These are phyloP conservation scores for Paramecium tetraurelia DNA, from an alignment of 73 alveolate genomes.

Conservation along the genomic window DNA sequence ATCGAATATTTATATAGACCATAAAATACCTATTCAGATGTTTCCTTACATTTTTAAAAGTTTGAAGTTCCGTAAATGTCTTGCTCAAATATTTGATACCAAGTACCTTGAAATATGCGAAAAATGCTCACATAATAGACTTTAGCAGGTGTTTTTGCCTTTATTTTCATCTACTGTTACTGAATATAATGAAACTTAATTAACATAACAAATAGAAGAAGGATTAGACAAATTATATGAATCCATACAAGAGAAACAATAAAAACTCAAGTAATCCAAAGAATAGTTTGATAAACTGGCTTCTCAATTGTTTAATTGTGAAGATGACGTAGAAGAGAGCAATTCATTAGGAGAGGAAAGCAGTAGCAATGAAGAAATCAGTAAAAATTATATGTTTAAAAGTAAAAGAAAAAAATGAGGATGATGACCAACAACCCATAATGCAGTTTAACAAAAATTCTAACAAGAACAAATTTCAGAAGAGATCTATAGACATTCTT, in stretches of 20 bases:
- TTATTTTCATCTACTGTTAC: background rate
- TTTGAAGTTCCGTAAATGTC: slow-evolving; percentile 4
- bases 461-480: slow-evolving; percentile 8
- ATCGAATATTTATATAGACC: background rate
- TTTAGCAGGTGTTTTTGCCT: background rate
- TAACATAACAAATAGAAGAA: background rate
- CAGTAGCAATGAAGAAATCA: slow-evolving; percentile 16
- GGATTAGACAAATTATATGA: slow-evolving; percentile 29
- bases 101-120: slow-evolving; percentile 44
- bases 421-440: background rate
- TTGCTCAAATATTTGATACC: slow-evolving; percentile 28
- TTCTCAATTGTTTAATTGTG: background rate
- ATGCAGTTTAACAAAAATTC: slow-evolving; percentile 45
- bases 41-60: slow-evolving; percentile 12
- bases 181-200: background rate
- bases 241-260: background rate
- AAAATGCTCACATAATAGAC: background rate
- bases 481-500: slow-evolving; percentile 32
- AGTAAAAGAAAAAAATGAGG: background rate
- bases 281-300: slow-evolving; percentile 34
- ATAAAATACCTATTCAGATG: background rate
- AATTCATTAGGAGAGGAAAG: background rate
- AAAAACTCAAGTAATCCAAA: background rate
- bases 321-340: background rate
- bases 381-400: background rate